Base-by-base conservation (phyloP, 2,329 filamentous ascomycete species). In the Arthroderma sp. region DNA sequence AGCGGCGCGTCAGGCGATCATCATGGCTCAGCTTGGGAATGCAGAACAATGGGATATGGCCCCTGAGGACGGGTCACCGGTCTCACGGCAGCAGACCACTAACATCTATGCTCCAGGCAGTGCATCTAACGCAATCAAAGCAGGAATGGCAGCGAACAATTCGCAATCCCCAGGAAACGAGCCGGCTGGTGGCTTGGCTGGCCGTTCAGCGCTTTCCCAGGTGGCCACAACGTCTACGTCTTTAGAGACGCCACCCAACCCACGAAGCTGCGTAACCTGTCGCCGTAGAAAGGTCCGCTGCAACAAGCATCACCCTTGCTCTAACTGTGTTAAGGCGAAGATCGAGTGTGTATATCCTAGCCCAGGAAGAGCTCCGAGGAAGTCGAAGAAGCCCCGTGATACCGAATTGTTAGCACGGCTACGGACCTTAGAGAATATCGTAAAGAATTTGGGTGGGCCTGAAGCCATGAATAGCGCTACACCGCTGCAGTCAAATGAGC, bases 331-430 rank as follows among this genome's bases (percentile, higher is more conserved):
- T 52, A 76, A 72, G 65, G 72, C 73, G 0, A 71, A 78, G 51
- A 80, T 81, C 60, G 79, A 83, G 58, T 85, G 82, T 65, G 64
- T 83, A n/a, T 85, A 82, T 63, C 82, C 82, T 2, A 76, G 78
- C 2, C 81, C 81, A 2, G 81, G 81, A 2, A 73, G 82, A 58
- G 81, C 81, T 3, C 81, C 81, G 21, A 73, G 82, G 56, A 82
- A 81, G 66, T 72, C 76, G 58, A 77, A 78, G 58, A 82, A 83
- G 59, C 74, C 77, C 1, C 74, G 75, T 2, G 81, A 84, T 65
- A 76, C 76, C n/a, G 82, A 84, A 66, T 69, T 84, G 19, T 68
- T 84, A 56, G 77, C 81, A 17, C 72, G 82, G 17, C 62, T 85
- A 65, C 73, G 78, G 57, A 76, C 78, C 56, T 68, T 85, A 41